Percentiles rank a stretch among this genome's conserved stretches.
These are phyloP conservation scores for Podila minutissima DNA, from an alignment of 192 early-diverging fungal genomes.

Conservation along the genomic window DNA sequence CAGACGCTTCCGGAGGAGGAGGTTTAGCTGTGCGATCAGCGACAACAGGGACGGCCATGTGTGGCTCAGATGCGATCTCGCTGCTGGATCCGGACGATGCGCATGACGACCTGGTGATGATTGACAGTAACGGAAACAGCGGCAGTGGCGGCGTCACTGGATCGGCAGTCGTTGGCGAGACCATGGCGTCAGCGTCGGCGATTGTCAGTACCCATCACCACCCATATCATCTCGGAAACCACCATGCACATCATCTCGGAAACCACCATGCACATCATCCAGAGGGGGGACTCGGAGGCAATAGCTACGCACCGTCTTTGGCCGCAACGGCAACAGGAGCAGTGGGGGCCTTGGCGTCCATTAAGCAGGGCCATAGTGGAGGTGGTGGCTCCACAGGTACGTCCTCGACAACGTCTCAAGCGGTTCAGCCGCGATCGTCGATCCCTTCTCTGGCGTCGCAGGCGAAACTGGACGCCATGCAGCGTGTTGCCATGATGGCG, in stretches of 20 bases:
- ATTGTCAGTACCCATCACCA: slow-evolving; percentile 14
- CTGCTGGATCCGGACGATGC: slow-evolving; percentile 34
- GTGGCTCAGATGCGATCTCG: slow-evolving; percentile 40
- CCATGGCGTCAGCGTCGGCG: slow-evolving; percentile 33
- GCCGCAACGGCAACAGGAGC: not conserved
- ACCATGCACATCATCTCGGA: not conserved
- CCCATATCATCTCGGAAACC: slow-evolving; percentile 3
- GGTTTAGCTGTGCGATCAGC: not conserved
- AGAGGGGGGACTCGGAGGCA: not conserved
- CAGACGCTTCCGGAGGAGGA: not conserved
- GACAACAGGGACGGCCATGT: slow-evolving; percentile 11
- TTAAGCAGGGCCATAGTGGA: not conserved
- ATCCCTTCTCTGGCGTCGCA: slow-evolving; percentile 37
- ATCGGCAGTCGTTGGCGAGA: slow-evolving; percentile 34
- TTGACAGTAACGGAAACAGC: slow-evolving; percentile 45
- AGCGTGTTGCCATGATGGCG: slow-evolving; percentile 48
- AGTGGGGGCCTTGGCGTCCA: not conserved
- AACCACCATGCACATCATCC: not conserved
- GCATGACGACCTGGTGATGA: slow-evolving; percentile 37
- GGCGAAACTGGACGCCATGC: slow-evolving; percentile 35
- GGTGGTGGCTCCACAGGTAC: not conserved
- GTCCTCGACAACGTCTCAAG: not conserved
- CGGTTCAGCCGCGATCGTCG: slow-evolving; percentile 19
- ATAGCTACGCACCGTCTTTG: not conserved
- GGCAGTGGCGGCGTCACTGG: slow-evolving; percentile 16